Evolutionary conservation across 2,329 filamentous ascomycete species (phyloP).

Genomic region (Ophiocordyceps camponoti-saundersi): DNA sequence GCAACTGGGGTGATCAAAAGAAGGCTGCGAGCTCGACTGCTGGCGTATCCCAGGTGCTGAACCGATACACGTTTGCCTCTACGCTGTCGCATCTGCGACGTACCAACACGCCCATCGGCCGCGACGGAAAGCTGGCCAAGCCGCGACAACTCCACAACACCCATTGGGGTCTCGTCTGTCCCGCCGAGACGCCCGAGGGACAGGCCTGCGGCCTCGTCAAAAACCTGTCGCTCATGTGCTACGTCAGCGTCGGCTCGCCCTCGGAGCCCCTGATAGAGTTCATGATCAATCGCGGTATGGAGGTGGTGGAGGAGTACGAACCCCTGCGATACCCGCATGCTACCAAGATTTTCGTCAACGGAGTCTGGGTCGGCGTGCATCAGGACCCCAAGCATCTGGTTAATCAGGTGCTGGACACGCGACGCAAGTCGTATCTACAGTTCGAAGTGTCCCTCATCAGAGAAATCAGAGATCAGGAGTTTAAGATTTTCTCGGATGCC

Average conservation of each 20-base stretch:
- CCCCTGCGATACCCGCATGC: constrained; percentile 72
- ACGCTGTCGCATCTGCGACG: constrained; percentile 91
- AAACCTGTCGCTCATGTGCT: constrained; percentile 95
- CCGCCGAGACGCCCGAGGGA: constrained; percentile 92
- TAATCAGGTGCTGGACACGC: constrained; percentile 56
- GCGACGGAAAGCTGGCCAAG: constrained; percentile 96
- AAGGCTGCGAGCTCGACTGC: constrained; percentile 90
- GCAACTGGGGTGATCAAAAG: constrained; percentile 99
- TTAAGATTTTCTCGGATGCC: constrained; percentile 96
- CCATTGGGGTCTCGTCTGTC: constrained; percentile 95
- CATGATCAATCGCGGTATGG: constrained; percentile 92
- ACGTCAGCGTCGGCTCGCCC: constrained; percentile 87
- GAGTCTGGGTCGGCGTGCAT: constrained; percentile 94
- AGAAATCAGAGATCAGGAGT: constrained; percentile 92
- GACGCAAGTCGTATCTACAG: constrained; percentile 68
- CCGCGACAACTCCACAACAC: constrained; percentile 96
- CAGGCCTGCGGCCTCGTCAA: constrained; percentile 98
- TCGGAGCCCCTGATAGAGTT: constrained; percentile 84
- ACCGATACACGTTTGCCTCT: constrained; percentile 93
- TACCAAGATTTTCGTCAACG: constrained; percentile 96
- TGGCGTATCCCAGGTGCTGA: constrained; percentile 94
- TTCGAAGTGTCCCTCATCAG: constrained; percentile 89
- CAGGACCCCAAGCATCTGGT: constrained; percentile 77
- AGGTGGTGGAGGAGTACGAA: constrained; percentile 90
- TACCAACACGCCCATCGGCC: constrained; percentile 93